phyloP scores from a whole-genome alignment of 805 yeast species.

The Candida morakotiae region DNA sequence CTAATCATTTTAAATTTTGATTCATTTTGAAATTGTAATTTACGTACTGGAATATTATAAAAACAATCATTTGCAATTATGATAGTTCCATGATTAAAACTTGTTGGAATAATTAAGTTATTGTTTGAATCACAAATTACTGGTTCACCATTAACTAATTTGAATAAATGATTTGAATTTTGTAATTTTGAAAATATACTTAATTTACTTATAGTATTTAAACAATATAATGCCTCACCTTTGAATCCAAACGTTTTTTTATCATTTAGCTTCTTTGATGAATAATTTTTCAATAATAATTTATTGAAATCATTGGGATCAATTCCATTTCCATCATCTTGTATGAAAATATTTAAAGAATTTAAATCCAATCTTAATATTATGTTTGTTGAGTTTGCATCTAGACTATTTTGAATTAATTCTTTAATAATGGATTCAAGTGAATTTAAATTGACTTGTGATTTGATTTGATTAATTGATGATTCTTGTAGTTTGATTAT shows the following conservation, averaged over 20 bases:
- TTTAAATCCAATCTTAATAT: conserved; percentile 29
- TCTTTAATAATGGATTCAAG: conserved; percentile 44
- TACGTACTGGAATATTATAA: conserved; percentile 42
- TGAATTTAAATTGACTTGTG: conserved; percentile 34
- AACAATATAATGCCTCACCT: conserved; percentile 64
- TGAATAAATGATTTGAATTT: conserved; percentile 1
- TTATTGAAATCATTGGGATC: conserved; percentile 38
- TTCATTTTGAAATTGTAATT: conserved; percentile 15
- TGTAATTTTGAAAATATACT: conserved; percentile 42
- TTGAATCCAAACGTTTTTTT: conserved; percentile 54
- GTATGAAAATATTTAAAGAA: conserved; percentile 35
- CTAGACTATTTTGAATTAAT: conserved; percentile 52
- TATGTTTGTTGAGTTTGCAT: conserved; percentile 44
- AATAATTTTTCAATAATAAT: conserved; percentile 46
- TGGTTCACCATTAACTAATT: neutral
- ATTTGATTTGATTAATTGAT: conserved; percentile 13
- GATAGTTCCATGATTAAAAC: conserved; percentile 31
- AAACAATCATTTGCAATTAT: conserved; percentile 38
- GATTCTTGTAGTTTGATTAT: conserved; percentile 13
- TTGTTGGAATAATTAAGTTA: neutral
- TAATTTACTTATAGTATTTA: conserved; percentile 46
- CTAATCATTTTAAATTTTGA: conserved; percentile 18
- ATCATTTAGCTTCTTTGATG: conserved; percentile 32
- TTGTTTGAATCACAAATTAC: neutral
- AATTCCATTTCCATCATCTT: conserved; percentile 76